phyloP scores from a whole-genome alignment of 2,329 filamentous ascomycete genomes.

The Fusarium nygamai region DNA sequence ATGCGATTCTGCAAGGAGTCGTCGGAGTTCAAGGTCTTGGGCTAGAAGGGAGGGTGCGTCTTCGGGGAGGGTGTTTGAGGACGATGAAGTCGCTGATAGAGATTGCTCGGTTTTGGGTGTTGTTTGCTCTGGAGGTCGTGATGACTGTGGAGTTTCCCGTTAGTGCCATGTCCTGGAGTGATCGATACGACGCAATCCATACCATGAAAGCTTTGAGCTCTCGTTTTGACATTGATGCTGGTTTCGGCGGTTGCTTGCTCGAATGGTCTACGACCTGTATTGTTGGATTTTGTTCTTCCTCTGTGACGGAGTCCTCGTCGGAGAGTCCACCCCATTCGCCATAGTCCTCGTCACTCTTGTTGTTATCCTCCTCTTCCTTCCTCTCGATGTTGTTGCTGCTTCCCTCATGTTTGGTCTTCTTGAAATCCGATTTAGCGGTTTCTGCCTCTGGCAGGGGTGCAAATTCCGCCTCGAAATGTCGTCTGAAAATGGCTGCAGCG shows the following conservation, averaged over 20 bases:
- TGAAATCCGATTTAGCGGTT: slow-evolving; percentile 41
- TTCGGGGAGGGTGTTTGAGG: slow-evolving; percentile 57
- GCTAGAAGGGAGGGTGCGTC: slow-evolving; percentile 78
- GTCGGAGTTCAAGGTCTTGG: slow-evolving; percentile 91
- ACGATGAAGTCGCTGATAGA: slow-evolving; percentile 37
- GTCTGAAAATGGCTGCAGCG: slow-evolving; percentile 79
- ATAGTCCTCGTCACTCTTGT: slow-evolving; percentile 36
- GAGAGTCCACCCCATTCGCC: slow-evolving; percentile 46
- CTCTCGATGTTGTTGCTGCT: slow-evolving; percentile 41
- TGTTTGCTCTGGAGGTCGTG: slow-evolving; percentile 57
- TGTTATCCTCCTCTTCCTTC: slow-evolving; percentile 49
- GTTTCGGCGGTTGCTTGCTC: slow-evolving; percentile 49
- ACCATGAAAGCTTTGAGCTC: slow-evolving; percentile 85
- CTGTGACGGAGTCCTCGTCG: slow-evolving; percentile 34
- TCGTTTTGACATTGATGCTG: slow-evolving; percentile 66
- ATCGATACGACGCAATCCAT: background rate
- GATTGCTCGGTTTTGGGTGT: slow-evolving; percentile 25
- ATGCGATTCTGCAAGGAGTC: slow-evolving; percentile 90
- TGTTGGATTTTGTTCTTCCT: slow-evolving; percentile 40
- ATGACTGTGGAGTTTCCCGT: slow-evolving; percentile 50
- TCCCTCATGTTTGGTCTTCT: slow-evolving; percentile 41
- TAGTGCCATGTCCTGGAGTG: background rate
- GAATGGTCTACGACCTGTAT: slow-evolving; percentile 74
- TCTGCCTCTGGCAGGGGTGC: slow-evolving; percentile 67
- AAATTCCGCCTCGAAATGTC: slow-evolving; percentile 90